These are phyloP conservation scores for Sporormia fimetaria DNA, from an alignment of 495 filamentous ascomycete genomes.

Conservation along the genomic window DNA sequence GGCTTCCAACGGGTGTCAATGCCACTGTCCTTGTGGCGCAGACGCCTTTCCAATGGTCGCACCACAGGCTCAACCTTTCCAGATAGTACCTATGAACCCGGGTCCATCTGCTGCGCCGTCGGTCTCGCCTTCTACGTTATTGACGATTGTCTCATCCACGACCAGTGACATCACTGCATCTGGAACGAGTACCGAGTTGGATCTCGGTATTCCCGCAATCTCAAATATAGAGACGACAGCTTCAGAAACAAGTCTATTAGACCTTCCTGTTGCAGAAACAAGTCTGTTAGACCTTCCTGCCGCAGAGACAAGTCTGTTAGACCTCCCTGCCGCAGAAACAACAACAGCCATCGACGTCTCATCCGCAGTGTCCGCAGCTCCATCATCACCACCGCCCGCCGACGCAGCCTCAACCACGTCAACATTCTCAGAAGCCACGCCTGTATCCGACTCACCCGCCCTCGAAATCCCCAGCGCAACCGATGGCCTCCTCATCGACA, in stretches of 20 bases:
- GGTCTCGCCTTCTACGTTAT: conserved; percentile 2
- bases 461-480: too few relatives aligned
- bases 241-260: too few relatives aligned
- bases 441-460: too few relatives aligned
- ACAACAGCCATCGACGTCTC: neutral
- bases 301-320: neutral
- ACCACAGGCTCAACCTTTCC: conserved; percentile 14
- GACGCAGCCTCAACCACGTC: neutral
- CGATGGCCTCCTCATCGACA: too few relatives aligned
- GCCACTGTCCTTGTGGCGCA: conserved; percentile 14
- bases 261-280: neutral
- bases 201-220: neutral
- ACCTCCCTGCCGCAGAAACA: neutral
- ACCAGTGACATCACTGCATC: neutral
- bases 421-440: neutral
- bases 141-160: conserved; percentile 5
- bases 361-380: neutral
- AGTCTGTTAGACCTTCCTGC: too few relatives aligned
- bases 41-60: conserved; percentile 13
- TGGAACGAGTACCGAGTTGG: neutral
- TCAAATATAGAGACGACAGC: neutral
- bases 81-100: conserved; percentile 6
- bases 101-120: conserved; percentile 3
- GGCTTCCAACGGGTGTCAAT: conserved; percentile 7
- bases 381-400: neutral